Base-by-base conservation (phyloP, 2,329 filamentous ascomycete genomes). In the Elsinoe australis region DNA sequence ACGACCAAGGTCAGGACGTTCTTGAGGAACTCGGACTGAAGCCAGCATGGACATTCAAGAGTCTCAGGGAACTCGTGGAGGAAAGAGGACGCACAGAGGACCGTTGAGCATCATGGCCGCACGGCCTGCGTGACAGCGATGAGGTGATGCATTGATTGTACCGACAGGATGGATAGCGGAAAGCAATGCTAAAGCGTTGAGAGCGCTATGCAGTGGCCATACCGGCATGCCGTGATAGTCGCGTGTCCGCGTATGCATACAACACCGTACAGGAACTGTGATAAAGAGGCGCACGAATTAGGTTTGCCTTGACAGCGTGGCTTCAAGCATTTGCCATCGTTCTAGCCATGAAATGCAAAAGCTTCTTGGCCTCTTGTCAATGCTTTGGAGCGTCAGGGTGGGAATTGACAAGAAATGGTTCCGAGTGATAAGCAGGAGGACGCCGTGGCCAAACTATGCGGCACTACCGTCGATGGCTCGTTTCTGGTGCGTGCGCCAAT, bases 401-500 rank as follows among this genome's bases (percentile, higher is more conserved):
- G 22, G 19, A 5, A 44, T n/a, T 6, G 15, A 29, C 12, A 12
- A 29, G 7, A 7, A 12, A 29, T 29, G 26, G 15, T 44, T 32
- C 17, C 28, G 39, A 26, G 39, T 44, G 39, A 44, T 29, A 44
- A 31, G 39, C 39, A 44, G 39, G 39, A 44, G 24, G 26, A 32
- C 26, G 39, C 39, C 39, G 39, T 21, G 39, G 39, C 7, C n/a
- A 10, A 44, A 31, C 39, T 32, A 44, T 44, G 39, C 39, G 39
- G 28, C 39, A 32, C 39, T 44, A 44, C 24, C 24, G 39, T 26
- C 39, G 14, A 44, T 32, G 24, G 39, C 39, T 44, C 39, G 39
- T 44, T 44, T 44, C 39, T 44, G 39, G 24, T 26, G 24, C 39
- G 39, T 44, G 39, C 39, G n/a, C 39, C 26, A 31, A 29, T 44